Evolutionary conservation across 2,329 filamentous ascomycete genomes (phyloP).

Genomic region (Elsinoe batatas): DNA sequence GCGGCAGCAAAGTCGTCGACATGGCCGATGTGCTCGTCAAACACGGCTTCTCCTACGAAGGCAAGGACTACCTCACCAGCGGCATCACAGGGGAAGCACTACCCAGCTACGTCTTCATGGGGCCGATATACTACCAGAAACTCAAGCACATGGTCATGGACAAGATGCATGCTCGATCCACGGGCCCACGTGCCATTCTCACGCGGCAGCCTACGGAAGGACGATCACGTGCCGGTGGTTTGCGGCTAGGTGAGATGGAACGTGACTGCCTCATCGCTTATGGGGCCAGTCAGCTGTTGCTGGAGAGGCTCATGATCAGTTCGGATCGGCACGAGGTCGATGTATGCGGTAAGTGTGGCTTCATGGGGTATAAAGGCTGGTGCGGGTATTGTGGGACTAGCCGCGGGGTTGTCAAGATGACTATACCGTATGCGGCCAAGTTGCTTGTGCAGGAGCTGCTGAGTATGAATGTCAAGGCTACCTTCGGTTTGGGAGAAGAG

Average conservation of each 20-base stretch:
- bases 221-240: conserved; percentile 80
- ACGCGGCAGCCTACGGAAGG: conserved; percentile 95
- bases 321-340: conserved; percentile 87
- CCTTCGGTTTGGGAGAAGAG: conserved; percentile 83
- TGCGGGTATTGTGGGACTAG: conserved; percentile 88
- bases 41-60: conserved; percentile 89
- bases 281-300: conserved; percentile 79
- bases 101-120: conserved; percentile 95
- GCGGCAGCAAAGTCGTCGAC: conserved; percentile 72
- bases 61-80: conserved; percentile 92
- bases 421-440: conserved; percentile 95
- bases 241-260: conserved; percentile 96
- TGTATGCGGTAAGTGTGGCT: conserved; percentile 84
- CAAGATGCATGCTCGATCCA: conserved; percentile 95
- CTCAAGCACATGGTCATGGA: conserved; percentile 99
- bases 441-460: conserved; percentile 89
- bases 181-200: conserved; percentile 81
- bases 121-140: conserved; percentile 98
- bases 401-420: conserved; percentile 79
- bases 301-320: conserved; percentile 90
- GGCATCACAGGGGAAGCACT: conserved; percentile 91
- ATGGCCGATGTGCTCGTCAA: conserved; percentile 79
- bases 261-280: conserved; percentile 97
- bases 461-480: conserved; percentile 97
- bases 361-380: conserved; percentile 93